Base-by-base conservation (phyloP, 148 eudicot species). In the Rheum nobile region DNA sequence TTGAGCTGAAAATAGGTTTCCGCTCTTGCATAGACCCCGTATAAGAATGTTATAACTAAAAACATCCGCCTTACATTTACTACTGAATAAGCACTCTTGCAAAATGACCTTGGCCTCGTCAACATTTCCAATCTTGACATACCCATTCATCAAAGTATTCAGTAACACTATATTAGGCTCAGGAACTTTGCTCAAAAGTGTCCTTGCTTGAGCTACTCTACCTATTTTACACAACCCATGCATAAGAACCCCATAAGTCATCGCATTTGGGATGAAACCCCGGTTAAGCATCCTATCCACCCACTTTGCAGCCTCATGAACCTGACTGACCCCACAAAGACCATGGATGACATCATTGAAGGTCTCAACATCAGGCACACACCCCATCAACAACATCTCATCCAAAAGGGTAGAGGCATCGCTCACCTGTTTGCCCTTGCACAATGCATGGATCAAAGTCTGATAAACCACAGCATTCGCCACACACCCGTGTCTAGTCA, bases 301-400 rank as follows among this genome's bases (percentile, higher is more conserved):
- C 80, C 85, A 82, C 78, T 92, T 92, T 17, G 88, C 90, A 59
- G 97, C 94, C 84, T 95, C 99, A 14, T 84, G 88, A 79, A 88
- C 83, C 74, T 92, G 86, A 21, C 78, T 77, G 42, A 71, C 77
- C 79, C 80, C 84, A 80, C 97, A 95, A 54, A 95, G 97, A 13
- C 92, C 90, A 73, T 37, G 76, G 63, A 92, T 87, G 72, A 92
- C 86, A 77, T 90, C 93, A 79, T 95, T 92, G 74, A 92, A 92
- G 13, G 97, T 95, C 50, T 92, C 85, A 50, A 88, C 88, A 81
- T 92, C 99, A 34, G 99, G 96, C 29, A 79, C 78, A 76, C 99
- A 92, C 0, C 94, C 90, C 99, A 92, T 95, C 71, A 90, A 73
- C 73, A 95, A 80, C 99, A 95, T 95, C 84, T 95, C 97, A 79